These are phyloP conservation scores for Globisporangium takayamanum DNA, from an alignment of 352 stramenopile species.

Conservation along the genomic window DNA sequence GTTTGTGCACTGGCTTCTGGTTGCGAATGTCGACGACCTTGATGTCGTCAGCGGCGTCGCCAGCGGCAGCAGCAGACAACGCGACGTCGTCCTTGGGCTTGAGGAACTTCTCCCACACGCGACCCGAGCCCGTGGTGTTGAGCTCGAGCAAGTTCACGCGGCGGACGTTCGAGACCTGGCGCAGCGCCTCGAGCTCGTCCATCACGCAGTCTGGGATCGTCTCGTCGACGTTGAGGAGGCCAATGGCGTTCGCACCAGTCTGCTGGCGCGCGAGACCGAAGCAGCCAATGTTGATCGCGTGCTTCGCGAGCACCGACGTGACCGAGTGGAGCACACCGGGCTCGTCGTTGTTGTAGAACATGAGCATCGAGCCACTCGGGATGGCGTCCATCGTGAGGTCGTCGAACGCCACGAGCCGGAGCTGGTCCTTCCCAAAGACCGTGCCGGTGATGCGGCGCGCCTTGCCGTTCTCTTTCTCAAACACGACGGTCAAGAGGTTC, in stretches of 20 bases:
- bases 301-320: conserved; percentile 88
- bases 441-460: conserved; percentile 73
- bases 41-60: conserved; percentile 16
- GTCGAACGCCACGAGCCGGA: conserved; percentile 87
- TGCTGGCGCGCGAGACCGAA: conserved; percentile 84
- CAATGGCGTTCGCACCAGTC: conserved; percentile 60
- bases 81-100: conserved; percentile 34
- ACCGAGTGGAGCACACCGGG: conserved; percentile 92
- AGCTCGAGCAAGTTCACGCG: conserved; percentile 82
- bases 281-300: conserved; percentile 93
- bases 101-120: conserved; percentile 60
- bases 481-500: conserved; percentile 89
- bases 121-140: conserved; percentile 33
- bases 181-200: conserved; percentile 66
- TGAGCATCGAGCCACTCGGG: conserved; percentile 85
- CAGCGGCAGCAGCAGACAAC: background rate
- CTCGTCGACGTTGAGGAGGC: conserved; percentile 88
- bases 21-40: conserved; percentile 45
- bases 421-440: conserved; percentile 83
- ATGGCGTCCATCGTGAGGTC: conserved; percentile 83
- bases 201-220: conserved; percentile 81
- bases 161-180: conserved; percentile 78
- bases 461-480: conserved; percentile 83
- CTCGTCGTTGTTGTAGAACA: conserved; percentile 94
- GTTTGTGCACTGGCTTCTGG: conserved; percentile 67